Percentiles rank a stretch among this genome's conserved stretches.
Conservation (phyloP, 164 flowering plant species). For the Sextonia rubra region DNA sequence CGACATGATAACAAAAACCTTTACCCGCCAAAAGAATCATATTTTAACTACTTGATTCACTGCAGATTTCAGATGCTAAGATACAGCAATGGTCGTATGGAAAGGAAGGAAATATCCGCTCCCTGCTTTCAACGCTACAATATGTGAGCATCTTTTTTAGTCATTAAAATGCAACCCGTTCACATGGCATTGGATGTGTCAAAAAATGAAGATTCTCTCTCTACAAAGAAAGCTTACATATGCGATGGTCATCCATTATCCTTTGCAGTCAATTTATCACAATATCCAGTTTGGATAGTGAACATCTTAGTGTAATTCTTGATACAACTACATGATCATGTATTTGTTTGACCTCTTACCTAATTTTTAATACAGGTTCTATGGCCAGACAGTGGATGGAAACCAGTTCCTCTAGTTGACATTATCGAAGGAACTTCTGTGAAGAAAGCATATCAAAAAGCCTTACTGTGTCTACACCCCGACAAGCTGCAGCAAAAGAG, state of each 20-base stretch:
- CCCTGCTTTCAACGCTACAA: conserved; percentile 82
- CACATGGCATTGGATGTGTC: background rate
- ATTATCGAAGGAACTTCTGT: conserved; percentile 78
- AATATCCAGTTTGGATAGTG: background rate
- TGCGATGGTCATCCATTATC: background rate
- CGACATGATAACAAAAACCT: too few relatives aligned
- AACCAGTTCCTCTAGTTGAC: conserved; percentile 78
- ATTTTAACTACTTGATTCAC: conserved; percentile 4
- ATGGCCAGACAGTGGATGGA: conserved; percentile 94
- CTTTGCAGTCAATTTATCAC: background rate
- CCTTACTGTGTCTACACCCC: conserved; percentile 79
- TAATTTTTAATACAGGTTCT: conserved; percentile 49
- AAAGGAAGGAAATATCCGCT: conserved; percentile 83
- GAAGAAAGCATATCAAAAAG: conserved; percentile 80
- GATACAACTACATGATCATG: background rate
- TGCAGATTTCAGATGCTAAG: conserved; percentile 66
- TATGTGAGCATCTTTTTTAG: conserved; percentile 42
- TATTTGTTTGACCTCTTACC: background rate
- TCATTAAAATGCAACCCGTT: background rate
- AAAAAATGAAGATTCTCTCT: background rate
- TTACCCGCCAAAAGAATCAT: background rate
- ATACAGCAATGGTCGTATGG: conserved; percentile 72
- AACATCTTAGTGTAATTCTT: background rate
- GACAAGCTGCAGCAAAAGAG: conserved; percentile 95
- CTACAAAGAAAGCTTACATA: background rate